Evolutionary conservation across 495 filamentous ascomycete genomes (phyloP), one percentile per base, ranked within the genome.

Genomic region (Penicillium egyptiacum): DNA sequence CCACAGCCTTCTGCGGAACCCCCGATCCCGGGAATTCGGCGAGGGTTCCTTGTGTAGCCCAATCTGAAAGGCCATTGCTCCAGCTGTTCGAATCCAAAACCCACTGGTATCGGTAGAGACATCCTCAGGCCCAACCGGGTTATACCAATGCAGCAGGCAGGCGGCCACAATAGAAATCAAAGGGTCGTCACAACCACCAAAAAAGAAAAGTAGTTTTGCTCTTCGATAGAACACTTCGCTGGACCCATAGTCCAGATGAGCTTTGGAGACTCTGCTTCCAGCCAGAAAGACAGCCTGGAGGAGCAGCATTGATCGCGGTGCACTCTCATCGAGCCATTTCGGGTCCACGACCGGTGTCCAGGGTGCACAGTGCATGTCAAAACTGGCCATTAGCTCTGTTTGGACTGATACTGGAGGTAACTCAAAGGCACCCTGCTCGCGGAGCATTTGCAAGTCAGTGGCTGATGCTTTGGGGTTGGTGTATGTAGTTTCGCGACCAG

Each of bases 1-100:
- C 66, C 66, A 69, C 37, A 69, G 33, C 12, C 66, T 57, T 26
- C 66, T 59, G 17, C 66, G 64, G 23, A 69, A 61, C 16, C 64
- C 66, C 5, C 66, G 61, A 40, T 69, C 59, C 37, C 55, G 59
- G 14, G 66, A 53, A 45, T 59, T 65, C 3, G 59, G 55, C 1
- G 59, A 50, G 9, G 66, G 64, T n/a, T 69, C 66, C 23, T 69
- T 69, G 39, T 69, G 66, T 12, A 69, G 51, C 19, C 66, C 66
- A 43, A 69, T 67, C 42, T 69, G 66, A 42, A 69, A 69, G 2
- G 66, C 66, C 66, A 69, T 69, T 17, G 66, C 66, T 1, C 66
- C 66, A n/a, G 66, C 66, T 0, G 64, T 67, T 12, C 66, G 56
- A 47, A 69, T 69, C 66, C 66, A 69, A 28, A 69, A 69, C 1